Percentiles rank a stretch among this genome's conserved stretches.
Evolutionary conservation across 805 yeast species (phyloP).

Genomic region (Ogataea methanolica): DNA sequence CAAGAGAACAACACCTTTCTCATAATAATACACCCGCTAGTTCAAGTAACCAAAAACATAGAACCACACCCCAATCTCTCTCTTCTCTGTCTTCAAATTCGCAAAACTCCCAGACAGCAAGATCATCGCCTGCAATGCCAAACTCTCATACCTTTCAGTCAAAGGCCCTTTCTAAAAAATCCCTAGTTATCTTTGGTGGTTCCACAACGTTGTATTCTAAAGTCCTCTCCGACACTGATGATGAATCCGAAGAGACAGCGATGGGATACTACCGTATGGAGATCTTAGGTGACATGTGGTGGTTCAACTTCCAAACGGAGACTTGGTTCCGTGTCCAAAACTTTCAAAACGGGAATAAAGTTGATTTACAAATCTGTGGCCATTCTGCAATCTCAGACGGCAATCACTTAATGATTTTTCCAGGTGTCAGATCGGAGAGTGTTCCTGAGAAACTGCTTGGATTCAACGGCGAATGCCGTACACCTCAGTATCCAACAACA

Average conservation of each 20-base stretch:
- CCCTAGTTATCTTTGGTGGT: conserved; percentile 30
- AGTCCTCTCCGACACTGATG: conserved; percentile 7
- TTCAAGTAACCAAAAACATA: background rate
- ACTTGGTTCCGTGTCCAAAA: conserved; percentile 33
- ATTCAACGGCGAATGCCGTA: background rate
- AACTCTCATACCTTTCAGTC: conserved; percentile 3
- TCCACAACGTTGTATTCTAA: conserved; percentile 25
- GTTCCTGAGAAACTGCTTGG: conserved; percentile 2
- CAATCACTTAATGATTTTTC: conserved; percentile 18
- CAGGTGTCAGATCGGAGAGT: conserved; percentile 21
- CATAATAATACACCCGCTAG: background rate
- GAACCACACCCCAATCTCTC: background rate
- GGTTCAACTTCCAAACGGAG: conserved; percentile 40
- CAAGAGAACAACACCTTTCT: background rate
- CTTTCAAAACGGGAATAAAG: conserved; percentile 4
- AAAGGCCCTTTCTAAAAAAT: conserved; percentile 10
- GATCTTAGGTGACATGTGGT: conserved; percentile 47
- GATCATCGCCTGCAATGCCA: conserved; percentile 11
- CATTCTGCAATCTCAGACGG: conserved; percentile 18
- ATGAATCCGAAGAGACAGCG: conserved; percentile 3
- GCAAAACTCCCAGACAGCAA: conserved; percentile 2
- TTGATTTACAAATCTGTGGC: conserved; percentile 21
- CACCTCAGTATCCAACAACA: background rate
- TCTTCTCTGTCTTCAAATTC: conserved; percentile 1
- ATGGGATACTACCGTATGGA: conserved; percentile 17